Conservation (phyloP, 352 stramenopile genomes). For the Pythium dissotocum region DNA sequence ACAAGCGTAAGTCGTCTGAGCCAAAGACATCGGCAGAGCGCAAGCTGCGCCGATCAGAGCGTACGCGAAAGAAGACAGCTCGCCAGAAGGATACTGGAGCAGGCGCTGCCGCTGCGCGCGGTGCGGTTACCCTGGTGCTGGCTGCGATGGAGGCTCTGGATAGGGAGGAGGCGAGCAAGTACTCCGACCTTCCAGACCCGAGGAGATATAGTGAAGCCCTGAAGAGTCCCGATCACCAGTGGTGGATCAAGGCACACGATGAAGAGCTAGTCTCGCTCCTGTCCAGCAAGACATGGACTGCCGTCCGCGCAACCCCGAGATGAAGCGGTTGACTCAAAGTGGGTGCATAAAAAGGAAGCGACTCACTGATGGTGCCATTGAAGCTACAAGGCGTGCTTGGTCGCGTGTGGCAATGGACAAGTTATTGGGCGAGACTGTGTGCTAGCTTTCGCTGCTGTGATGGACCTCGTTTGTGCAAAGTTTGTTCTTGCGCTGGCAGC, state of each 20-base stretch:
- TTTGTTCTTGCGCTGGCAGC: constrained; percentile 19
- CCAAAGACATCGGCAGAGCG: not conserved
- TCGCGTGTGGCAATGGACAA: constrained; percentile 30
- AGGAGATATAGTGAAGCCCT: not conserved
- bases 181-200: not conserved
- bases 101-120: not conserved
- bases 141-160: not conserved
- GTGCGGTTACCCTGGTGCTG: not conserved
- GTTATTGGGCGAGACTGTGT: constrained; percentile 26
- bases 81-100: not conserved
- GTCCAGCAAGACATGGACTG: constrained; percentile 3
- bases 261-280: constrained; percentile 2
- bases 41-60: not conserved
- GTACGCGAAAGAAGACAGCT: not conserved
- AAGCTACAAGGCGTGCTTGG: constrained; percentile 25
- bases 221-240: not conserved
- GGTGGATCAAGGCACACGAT: not conserved
- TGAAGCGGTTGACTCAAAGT: constrained; percentile 27
- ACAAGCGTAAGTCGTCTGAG: not conserved
- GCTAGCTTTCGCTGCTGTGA: constrained; percentile 30
- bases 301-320: not conserved
- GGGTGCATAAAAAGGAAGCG: constrained; percentile 37
- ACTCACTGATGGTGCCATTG: constrained; percentile 8
- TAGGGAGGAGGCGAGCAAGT: not conserved
- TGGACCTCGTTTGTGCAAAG: constrained; percentile 31